Evolutionary conservation across 176 grass and related monocot genomes (phyloP).

Genomic region (barley (Hordeum vulgare)): MorexV3_pseudomolecules_assembly NC_058518.1:6904637-6905136

Average conservation of each 20-base stretch:
- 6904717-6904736: background rate
- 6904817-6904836: background rate
- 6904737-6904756: background rate
- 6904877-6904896: background rate
- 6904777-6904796: background rate
- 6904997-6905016: conserved; percentile 11
- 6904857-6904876: background rate
- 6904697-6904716: background rate
- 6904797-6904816: background rate
- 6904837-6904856: background rate
- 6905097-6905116: background rate
- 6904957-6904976: background rate
- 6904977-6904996: conserved; percentile 11
- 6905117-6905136: background rate
- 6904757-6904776: background rate
- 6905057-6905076: background rate
- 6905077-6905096: conserved; percentile 14
- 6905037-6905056: background rate
- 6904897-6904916: background rate
- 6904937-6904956: background rate
- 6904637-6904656: background rate
- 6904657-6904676: background rate
- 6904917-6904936: background rate
- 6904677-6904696: background rate
- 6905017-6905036: background rate